Percentiles rank a stretch among this genome's conserved stretches.
Conservation (phyloP, 164 flowering plant genomes). For the Stephania yunnanensis region DNA sequence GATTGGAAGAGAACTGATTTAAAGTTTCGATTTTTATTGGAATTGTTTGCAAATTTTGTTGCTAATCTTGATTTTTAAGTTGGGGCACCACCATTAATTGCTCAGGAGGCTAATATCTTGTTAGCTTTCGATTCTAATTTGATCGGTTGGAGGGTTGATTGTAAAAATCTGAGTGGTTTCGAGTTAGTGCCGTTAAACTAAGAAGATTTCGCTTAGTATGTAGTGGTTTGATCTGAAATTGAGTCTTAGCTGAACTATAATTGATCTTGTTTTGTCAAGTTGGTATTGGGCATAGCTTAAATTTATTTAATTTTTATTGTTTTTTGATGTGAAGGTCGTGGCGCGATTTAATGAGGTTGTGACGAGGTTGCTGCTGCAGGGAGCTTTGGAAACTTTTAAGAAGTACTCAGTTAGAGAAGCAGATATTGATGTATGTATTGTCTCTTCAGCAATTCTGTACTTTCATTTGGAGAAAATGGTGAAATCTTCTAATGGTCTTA, state of each 20-base stretch:
- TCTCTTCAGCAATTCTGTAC: not conserved
- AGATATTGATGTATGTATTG: conserved; percentile 63
- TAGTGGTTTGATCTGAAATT: not conserved
- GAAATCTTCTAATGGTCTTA: not conserved
- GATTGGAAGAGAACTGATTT: too few relatives aligned
- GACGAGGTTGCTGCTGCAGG: conserved; percentile 76
- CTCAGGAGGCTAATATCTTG: not conserved
- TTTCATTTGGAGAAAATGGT: not conserved
- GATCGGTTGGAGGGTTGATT: too few relatives aligned
- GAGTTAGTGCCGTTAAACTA: too few relatives aligned
- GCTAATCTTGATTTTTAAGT: not conserved
- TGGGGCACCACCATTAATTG: too few relatives aligned
- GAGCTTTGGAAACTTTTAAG: conserved; percentile 83
- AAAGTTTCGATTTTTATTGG: too few relatives aligned
- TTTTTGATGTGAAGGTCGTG: conserved; percentile 50
- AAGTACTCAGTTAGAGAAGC: conserved; percentile 75
- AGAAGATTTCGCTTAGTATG: not conserved
- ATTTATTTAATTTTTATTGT: not conserved
- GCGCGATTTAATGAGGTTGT: conserved; percentile 91
- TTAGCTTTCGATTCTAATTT: not conserved
- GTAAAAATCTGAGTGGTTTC: not conserved
- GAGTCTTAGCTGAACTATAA: not conserved
- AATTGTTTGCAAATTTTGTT: too few relatives aligned
- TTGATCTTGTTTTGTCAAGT: not conserved
- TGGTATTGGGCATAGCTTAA: not conserved